A percentile compares a stretch with the other conserved stretches of the same genome.
Evolutionary conservation across 306 rosid species (phyloP).

Genomic region (Sesbania bispinosa): DNA sequence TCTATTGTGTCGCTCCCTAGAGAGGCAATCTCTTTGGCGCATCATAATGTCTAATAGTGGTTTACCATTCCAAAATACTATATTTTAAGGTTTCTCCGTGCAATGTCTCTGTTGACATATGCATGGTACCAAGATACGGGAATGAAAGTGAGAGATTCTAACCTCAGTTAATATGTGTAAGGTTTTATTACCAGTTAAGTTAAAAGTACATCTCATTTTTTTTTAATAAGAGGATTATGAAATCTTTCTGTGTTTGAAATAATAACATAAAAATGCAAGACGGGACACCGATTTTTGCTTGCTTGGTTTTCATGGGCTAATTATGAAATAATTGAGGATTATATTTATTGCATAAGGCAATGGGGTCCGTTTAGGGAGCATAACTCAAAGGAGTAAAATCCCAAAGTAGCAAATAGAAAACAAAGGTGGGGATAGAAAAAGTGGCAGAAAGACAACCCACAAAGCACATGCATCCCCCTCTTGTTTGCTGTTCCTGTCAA

Average conservation of each 20-base stretch:
- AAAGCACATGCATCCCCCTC: conserved; percentile 58
- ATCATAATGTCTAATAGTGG: too few relatives aligned
- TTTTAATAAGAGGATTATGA: too few relatives aligned
- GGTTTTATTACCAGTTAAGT: too few relatives aligned
- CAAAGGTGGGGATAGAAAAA: conserved; percentile 35
- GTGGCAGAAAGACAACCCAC: conserved; percentile 44
- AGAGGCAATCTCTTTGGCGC: conserved; percentile 53
- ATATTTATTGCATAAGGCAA: background rate
- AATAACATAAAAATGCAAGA: conserved; percentile 12
- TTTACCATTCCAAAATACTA: too few relatives aligned
- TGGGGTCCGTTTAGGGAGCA: conserved; percentile 20
- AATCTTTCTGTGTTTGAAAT: background rate
- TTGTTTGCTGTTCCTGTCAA: conserved; percentile 36
- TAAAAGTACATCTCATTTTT: too few relatives aligned
- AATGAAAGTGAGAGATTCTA: conserved; percentile 21
- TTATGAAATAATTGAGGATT: conserved; percentile 32
- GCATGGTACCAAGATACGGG: conserved; percentile 48
- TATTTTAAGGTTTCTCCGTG: too few relatives aligned
- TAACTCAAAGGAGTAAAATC: conserved; percentile 45
- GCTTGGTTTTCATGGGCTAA: background rate
- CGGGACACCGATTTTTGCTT: background rate
- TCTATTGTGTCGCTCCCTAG: conserved; percentile 47
- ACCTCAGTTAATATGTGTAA: background rate
- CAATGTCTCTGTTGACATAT: conserved; percentile 22
- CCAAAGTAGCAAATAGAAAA: conserved; percentile 39